These are phyloP conservation scores for Rhodotorula sp. DNA, from an alignment of 1,284 basidiomycete species.

Conservation along the genomic window DNA sequence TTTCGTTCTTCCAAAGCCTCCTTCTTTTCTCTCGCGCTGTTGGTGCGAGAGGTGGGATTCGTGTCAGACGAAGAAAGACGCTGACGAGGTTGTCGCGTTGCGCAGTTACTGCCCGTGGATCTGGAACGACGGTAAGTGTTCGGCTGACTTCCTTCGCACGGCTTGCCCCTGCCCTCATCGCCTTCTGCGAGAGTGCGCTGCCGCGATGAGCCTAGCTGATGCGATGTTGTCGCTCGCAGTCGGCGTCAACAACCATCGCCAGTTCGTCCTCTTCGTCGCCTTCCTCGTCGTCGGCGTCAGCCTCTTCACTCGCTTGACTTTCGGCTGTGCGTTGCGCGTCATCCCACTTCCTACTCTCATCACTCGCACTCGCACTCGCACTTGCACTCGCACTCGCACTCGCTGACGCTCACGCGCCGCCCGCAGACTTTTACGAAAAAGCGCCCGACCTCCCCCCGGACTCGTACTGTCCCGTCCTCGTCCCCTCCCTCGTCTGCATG, in stretches of 20 bases:
- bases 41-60: too few relatives aligned
- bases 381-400: not conserved
- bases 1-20: not conserved
- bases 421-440: slow-evolving; percentile 46
- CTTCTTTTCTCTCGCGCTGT: too few relatives aligned
- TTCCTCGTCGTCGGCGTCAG: slow-evolving; percentile 77
- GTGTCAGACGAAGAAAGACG: not conserved
- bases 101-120: slow-evolving; percentile 95
- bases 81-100: not conserved
- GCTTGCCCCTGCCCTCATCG: not conserved
- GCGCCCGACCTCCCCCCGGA: slow-evolving; percentile 51
- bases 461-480: slow-evolving; percentile 59
- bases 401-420: not conserved
- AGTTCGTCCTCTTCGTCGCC: slow-evolving; percentile 85
- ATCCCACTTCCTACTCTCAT: too few relatives aligned
- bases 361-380: too few relatives aligned
- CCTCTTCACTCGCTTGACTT: slow-evolving; percentile 77
- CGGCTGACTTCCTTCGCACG: slow-evolving; percentile 19
- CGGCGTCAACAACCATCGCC: slow-evolving; percentile 90
- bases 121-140: slow-evolving; percentile 85
- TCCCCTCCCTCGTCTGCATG: slow-evolving; percentile 68
- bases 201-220: too few relatives aligned
- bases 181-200: too few relatives aligned
- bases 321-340: slow-evolving; percentile 63
- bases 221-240: too few relatives aligned